phyloP scores from a whole-genome alignment of 2,329 filamentous ascomycete genomes.

The Onygena corvina region DNA sequence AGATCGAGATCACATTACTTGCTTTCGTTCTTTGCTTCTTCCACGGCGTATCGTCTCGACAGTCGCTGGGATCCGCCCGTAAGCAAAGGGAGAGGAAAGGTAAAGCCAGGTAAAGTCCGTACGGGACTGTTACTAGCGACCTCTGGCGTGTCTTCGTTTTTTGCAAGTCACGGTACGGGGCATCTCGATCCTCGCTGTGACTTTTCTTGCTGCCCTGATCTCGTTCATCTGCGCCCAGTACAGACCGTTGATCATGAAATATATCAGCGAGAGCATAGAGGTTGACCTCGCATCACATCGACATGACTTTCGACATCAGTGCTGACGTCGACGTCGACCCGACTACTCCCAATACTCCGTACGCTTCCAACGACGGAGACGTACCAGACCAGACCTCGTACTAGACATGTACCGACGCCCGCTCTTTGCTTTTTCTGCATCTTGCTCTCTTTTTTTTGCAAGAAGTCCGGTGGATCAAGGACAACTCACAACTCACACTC shows the following conservation, averaged over 20 bases:
- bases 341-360: too few species aligned
- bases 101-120: too few species aligned
- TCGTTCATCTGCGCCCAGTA: too few species aligned
- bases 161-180: background rate
- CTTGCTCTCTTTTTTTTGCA: background rate
- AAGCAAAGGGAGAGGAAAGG: too few species aligned
- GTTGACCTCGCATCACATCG: too few species aligned
- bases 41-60: background rate
- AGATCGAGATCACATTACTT: conserved; percentile 6
- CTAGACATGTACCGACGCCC: background rate
- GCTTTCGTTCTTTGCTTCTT: conserved; percentile 1
- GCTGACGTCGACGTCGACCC: too few species aligned
- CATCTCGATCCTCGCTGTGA: background rate
- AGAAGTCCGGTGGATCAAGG: conserved; percentile 3
- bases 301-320: too few species aligned
- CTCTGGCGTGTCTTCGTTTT: too few species aligned
- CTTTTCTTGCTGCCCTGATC: too few species aligned
- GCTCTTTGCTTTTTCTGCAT: background rate
- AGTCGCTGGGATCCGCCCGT: background rate
- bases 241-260: too few species aligned
- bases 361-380: background rate
- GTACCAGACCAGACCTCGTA: conserved; percentile 3
- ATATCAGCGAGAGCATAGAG: too few species aligned
- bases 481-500: conserved; percentile 3
- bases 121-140: too few species aligned